Base-by-base conservation (phyloP, 768 basidiomycete species). In the Lyophyllum semitale region DNA sequence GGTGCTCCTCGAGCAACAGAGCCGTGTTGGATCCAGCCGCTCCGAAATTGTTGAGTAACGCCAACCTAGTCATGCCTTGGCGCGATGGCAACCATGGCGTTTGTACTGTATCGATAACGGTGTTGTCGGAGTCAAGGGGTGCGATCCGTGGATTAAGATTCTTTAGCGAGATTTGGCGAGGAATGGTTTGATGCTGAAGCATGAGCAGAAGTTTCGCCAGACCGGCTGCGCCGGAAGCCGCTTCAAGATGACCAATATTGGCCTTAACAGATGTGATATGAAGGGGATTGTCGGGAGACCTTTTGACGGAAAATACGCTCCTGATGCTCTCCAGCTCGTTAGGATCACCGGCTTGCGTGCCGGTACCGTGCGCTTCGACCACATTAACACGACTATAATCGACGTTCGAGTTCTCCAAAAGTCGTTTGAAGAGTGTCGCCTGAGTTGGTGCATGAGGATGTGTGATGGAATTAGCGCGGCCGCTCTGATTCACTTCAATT, bases 361-460 rank as follows among this genome's bases (percentile, higher is more conserved):
- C 90, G 1, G 89, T 87, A 1, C 87, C 89, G 65, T 91, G 89
- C 3, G 87, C 87, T 64, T 92, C 90, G 20, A 87, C 77, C 22
- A 89, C 80, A 57, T 78, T 82, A 49, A 92, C 71, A 2, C 79
- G 73, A 33, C 60, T 61, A 0, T 83, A 70, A 37, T 71, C 65
- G 11, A 87, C 63, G 4, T 77, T 76, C 17, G 84, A 71, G 38
- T 68, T 70, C 13, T 69, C 61, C 13, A 88, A 66, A 20, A 87
- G 67, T 3, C 69, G 73, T 35, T 65, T 64, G 58, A 89, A 80
- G n/a, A 92, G 80, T 12, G 67, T 60, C 5, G 74, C 69, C 60
- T 90, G 89, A 1, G 88, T 83, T 2, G 81, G 77, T 0, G 71
- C 68, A 63, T 92, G 88, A 1, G 89, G 89, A 55, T 85, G 84